phyloP scores from a whole-genome alignment of 257 asterid species.

The Euphrasia confusa region DNA sequence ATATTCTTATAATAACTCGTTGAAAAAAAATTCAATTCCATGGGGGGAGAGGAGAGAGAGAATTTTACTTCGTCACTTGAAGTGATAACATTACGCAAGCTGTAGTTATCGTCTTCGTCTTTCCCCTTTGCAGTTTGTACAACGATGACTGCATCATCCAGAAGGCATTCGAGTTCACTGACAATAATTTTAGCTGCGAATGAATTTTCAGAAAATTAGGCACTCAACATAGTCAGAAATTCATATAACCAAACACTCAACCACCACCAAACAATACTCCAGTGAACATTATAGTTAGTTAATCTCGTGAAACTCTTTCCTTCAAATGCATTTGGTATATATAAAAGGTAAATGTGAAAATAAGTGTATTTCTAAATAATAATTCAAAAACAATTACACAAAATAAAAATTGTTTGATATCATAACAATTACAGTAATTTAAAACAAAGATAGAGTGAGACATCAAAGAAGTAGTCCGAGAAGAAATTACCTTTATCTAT shows the following conservation, averaged over 20 bases:
- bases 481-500: constrained; percentile 44
- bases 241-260: neutral
- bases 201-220: constrained; percentile 7
- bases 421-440: neutral
- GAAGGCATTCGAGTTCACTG: constrained; percentile 52
- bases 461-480: neutral
- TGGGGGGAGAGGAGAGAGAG: constrained; percentile 4
- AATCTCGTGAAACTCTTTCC: neutral
- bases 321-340: neutral
- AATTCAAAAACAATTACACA: too few species aligned
- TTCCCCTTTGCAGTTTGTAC: constrained; percentile 36
- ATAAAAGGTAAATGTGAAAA: neutral
- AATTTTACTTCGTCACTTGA: constrained; percentile 30
- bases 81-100: constrained; percentile 23
- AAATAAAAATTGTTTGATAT: neutral
- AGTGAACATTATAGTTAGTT: neutral
- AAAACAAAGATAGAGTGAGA: neutral
- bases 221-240: constrained; percentile 10
- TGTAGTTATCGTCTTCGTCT: constrained; percentile 29
- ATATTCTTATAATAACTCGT: neutral
- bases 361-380: neutral
- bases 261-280: neutral
- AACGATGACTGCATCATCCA: constrained; percentile 40
- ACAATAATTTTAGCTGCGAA: constrained; percentile 48
- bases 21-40: neutral